Percentiles rank a stretch among this genome's conserved stretches.
These are phyloP conservation scores for Hyaloscypha finlandica DNA, from an alignment of 495 filamentous ascomycete species.

Conservation along the genomic window DNA sequence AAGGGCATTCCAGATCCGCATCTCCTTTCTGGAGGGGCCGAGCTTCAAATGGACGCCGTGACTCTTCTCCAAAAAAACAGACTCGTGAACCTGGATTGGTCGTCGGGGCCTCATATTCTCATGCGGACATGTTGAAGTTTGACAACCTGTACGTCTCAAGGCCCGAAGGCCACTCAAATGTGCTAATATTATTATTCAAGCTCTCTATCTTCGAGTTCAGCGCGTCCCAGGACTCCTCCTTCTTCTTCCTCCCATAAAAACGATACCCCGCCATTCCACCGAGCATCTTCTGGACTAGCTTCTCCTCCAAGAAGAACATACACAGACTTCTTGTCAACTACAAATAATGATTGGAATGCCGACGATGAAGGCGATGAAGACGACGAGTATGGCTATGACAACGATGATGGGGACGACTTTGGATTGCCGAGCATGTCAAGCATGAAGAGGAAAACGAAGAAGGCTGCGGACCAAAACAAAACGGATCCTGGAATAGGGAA, in stretches of 20 bases:
- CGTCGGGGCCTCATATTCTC: conserved; percentile 95
- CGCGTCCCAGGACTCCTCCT: conserved; percentile 63
- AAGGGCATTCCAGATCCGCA: conserved; percentile 56
- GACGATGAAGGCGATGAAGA: conserved; percentile 64
- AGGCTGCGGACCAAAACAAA: conserved; percentile 37
- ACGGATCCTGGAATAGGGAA: conserved; percentile 22
- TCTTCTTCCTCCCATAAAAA: conserved; percentile 41
- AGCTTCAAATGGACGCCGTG: conserved; percentile 45
- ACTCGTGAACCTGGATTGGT: conserved; percentile 71
- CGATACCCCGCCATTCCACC: conserved; percentile 57
- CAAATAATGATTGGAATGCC: conserved; percentile 73
- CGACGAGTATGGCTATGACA: conserved; percentile 72
- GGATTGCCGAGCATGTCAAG: conserved; percentile 87
- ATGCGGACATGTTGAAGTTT: conserved; percentile 89
- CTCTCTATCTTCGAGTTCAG: conserved; percentile 53
- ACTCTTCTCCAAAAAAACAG: conserved; percentile 53
- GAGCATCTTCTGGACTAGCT: conserved; percentile 49
- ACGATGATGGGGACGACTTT: conserved; percentile 92
- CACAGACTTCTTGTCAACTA: conserved; percentile 71
- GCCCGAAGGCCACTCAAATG: neutral
- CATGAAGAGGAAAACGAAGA: conserved; percentile 71
- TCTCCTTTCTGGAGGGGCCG: conserved; percentile 90
- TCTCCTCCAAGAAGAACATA: conserved; percentile 72
- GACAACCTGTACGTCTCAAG: conserved; percentile 48
- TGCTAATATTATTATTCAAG: conserved; percentile 39